phyloP scores from a whole-genome alignment of 2,329 filamentous ascomycete genomes.

The Alternaria viburni region DNA sequence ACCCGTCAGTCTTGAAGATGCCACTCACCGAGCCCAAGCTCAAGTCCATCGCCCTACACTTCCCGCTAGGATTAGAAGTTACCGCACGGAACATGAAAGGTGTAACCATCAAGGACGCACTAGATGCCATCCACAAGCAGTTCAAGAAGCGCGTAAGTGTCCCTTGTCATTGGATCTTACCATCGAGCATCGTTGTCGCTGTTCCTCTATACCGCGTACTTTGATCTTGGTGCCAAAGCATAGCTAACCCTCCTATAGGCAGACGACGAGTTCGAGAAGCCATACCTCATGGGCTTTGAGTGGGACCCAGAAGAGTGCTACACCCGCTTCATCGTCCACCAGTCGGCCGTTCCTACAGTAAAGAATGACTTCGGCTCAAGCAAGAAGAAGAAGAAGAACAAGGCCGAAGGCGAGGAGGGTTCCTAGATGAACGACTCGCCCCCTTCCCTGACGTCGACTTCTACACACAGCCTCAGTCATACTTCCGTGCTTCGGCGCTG shows the following conservation, averaged over 20 bases:
- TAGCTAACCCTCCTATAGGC: slow-evolving; percentile 55
- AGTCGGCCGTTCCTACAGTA: slow-evolving; percentile 66
- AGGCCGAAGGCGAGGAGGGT: slow-evolving; percentile 32
- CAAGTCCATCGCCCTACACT: slow-evolving; percentile 93
- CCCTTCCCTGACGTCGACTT: slow-evolving; percentile 43
- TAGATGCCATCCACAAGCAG: slow-evolving; percentile 94
- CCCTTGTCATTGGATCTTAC: neutral
- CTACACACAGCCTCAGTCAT: slow-evolving; percentile 31
- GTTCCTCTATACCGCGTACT: neutral
- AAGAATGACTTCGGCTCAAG: slow-evolving; percentile 53
- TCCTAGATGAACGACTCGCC: slow-evolving; percentile 48
- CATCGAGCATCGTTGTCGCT: neutral
- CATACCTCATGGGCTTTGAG: slow-evolving; percentile 92
- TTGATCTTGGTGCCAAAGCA: neutral
- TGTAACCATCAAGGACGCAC: slow-evolving; percentile 94
- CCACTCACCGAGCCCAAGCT: slow-evolving; percentile 79
- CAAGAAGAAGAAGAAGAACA: slow-evolving; percentile 51
- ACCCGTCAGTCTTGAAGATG: slow-evolving; percentile 83
- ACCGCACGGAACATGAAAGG: slow-evolving; percentile 90
- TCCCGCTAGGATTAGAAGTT: slow-evolving; percentile 85
- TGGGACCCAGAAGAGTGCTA: slow-evolving; percentile 95
- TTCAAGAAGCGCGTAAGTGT: slow-evolving; percentile 90
- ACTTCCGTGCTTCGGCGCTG: slow-evolving; percentile 28
- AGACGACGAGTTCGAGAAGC: slow-evolving; percentile 87
- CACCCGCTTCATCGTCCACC: slow-evolving; percentile 85